Base-by-base conservation (phyloP, 306 rosid species). In the Morella rubra region DNA sequence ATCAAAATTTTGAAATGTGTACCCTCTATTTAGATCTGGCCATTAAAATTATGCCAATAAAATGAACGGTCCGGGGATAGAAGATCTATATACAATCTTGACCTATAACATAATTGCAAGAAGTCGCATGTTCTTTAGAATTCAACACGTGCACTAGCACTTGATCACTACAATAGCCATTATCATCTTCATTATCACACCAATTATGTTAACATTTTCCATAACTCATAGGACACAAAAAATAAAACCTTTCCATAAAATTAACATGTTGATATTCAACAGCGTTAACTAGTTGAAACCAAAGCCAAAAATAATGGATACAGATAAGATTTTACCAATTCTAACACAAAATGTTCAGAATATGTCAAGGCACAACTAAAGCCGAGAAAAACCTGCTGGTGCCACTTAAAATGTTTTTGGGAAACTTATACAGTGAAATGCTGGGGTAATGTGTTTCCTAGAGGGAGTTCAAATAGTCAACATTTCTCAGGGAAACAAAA, bases 401-500 rank as follows among this genome's bases (percentile, higher is more conserved):
- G 32, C 62, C 24, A 55, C 13, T 55, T n/a, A 8, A 55, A 55
- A 2, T 3, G 2, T 13, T 13, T 3, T 52, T 52, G 24, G 62
- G 32, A 55, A 55, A 55, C 10, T 55, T 19, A 55, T 8, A 10
- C 20, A 18, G 62, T 55, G 19, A 19, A 55, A 55, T 4, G 16
- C 4, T 8, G 12, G 2, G 11, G 32, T 11, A 9, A n/a, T 55
- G 24, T 37, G 37, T 16, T 32, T 24, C 37, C 41, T 74, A 27
- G 20, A 66, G 5, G n/a, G 51, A 41, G 47, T 5, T 70, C 49
- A 46, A 41, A 55, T 32, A 15, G 45, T 14, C 62, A 81, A 51
- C n/a, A 81, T 10, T 54, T 61, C 71, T 47, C 20, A 24, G 52
- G 66, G 5, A 27, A 44, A 83, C 13, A 55, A 6, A 55, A 7